phyloP scores from a whole-genome alignment of 176 grass and related monocot species.

The Juncus inflexus region DNA sequence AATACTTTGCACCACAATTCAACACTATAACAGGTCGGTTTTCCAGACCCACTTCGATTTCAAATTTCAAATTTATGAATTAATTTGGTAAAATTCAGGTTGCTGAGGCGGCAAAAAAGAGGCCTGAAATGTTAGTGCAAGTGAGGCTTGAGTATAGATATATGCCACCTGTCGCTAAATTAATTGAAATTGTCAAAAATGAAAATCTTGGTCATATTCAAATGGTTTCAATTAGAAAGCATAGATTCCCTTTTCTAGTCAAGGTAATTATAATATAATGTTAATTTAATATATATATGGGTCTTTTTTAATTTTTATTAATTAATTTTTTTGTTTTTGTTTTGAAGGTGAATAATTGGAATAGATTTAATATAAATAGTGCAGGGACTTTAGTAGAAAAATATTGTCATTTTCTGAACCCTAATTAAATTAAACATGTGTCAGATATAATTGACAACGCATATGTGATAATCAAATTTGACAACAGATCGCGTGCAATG shows the following conservation, averaged over 20 bases:
- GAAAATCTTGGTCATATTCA: slow-evolving; percentile 66
- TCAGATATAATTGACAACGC: slow-evolving; percentile 10
- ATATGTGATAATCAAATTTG: slow-evolving; percentile 87
- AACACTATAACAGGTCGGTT: slow-evolving; percentile 65
- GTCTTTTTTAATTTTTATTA: background rate
- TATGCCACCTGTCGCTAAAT: slow-evolving; percentile 90
- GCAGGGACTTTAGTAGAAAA: slow-evolving; percentile 93
- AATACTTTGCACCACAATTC: slow-evolving; percentile 73
- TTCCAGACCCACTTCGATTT: background rate
- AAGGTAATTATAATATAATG: slow-evolving; percentile 48
- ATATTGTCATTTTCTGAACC: slow-evolving; percentile 57
- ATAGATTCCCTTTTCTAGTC: slow-evolving; percentile 95
- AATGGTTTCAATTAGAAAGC: slow-evolving; percentile 87
- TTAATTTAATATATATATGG: background rate
- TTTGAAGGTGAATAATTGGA: slow-evolving; percentile 87
- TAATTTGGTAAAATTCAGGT: slow-evolving; percentile 43
- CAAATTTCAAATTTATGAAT: background rate
- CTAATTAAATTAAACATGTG: background rate
- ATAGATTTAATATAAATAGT: slow-evolving; percentile 89
- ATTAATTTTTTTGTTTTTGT: slow-evolving; percentile 18
- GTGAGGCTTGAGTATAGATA: slow-evolving; percentile 95
- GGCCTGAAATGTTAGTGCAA: slow-evolving; percentile 66
- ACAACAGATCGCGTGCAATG: slow-evolving; percentile 85
- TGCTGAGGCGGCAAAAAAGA: slow-evolving; percentile 56
- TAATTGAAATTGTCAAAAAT: slow-evolving; percentile 74